These are phyloP conservation scores for Pleurozium schreberi DNA, from an alignment of 225 moss, liverwort and hornwort species.

Conservation along the genomic window DNA sequence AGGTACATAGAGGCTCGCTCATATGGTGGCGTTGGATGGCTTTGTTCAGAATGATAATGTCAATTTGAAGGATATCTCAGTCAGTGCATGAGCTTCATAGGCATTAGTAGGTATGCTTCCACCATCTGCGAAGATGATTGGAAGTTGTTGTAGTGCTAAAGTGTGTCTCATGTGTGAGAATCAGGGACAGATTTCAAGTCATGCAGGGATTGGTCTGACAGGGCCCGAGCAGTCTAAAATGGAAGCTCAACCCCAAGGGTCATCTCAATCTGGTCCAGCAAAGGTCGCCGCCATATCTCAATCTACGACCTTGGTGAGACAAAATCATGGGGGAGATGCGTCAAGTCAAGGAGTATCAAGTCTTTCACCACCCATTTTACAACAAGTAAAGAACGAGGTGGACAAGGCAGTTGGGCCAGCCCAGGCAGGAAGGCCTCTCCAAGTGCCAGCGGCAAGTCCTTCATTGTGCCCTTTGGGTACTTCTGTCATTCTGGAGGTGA, in stretches of 20 bases:
- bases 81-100: background rate
- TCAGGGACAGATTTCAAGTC: slow-evolving; percentile 24
- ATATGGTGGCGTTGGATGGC: background rate
- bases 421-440: slow-evolving; percentile 26
- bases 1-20: background rate
- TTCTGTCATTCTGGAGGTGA: background rate
- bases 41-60: background rate
- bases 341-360: slow-evolving; percentile 15
- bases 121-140: background rate
- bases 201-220: background rate
- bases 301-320: background rate
- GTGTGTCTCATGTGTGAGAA: background rate
- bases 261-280: slow-evolving; percentile 20
- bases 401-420: slow-evolving; percentile 33
- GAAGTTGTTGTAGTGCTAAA: background rate
- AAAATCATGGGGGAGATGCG: slow-evolving; percentile 9
- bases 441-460: slow-evolving; percentile 9
- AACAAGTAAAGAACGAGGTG: slow-evolving; percentile 51
- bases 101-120: background rate
- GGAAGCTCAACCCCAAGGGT: slow-evolving; percentile 23
- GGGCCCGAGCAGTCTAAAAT: slow-evolving; percentile 14
- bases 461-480: background rate
- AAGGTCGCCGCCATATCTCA: slow-evolving; percentile 1
- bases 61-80: background rate
- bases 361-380: slow-evolving; percentile 19